Conservation (phyloP, 176 grass and related monocot species). For the Alloteropsis semialata region DNA sequence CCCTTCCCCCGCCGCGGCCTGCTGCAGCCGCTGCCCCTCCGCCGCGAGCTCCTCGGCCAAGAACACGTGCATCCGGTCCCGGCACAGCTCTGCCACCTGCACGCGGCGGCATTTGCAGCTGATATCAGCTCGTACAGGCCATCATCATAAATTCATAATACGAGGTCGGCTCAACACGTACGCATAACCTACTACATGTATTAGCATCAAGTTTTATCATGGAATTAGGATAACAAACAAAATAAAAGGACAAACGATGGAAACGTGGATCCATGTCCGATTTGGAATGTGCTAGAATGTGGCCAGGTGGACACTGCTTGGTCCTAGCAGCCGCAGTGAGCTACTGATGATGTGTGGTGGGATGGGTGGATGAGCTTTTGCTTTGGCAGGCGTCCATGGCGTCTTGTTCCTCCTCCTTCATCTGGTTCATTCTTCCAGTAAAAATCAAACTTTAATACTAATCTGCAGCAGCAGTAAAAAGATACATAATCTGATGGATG, state of each 20-base stretch:
- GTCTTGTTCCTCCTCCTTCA: neutral
- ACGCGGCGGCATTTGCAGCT: neutral
- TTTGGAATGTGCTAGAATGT: constrained; percentile 28
- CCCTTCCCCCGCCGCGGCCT: neutral
- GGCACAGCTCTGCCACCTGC: constrained; percentile 75
- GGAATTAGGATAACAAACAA: neutral
- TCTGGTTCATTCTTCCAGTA: neutral
- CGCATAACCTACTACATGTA: neutral
- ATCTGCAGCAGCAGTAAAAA: too few species aligned
- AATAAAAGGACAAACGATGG: neutral
- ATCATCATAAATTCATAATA: too few species aligned
- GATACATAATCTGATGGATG: too few species aligned
- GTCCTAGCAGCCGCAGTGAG: neutral
- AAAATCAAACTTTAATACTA: too few species aligned
- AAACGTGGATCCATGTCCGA: constrained; percentile 11
- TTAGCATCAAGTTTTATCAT: too few species aligned
- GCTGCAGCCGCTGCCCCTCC: neutral
- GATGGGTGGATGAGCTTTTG: neutral
- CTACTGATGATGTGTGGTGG: neutral
- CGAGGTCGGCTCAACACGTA: neutral
- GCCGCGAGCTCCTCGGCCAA: constrained; percentile 53
- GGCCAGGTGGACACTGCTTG: neutral
- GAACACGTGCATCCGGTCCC: constrained; percentile 64
- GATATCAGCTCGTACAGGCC: too few species aligned
- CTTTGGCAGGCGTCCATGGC: neutral